Evolutionary conservation across 805 yeast species (phyloP).

Genomic region (Pichia rugopelliculosa): DNA sequence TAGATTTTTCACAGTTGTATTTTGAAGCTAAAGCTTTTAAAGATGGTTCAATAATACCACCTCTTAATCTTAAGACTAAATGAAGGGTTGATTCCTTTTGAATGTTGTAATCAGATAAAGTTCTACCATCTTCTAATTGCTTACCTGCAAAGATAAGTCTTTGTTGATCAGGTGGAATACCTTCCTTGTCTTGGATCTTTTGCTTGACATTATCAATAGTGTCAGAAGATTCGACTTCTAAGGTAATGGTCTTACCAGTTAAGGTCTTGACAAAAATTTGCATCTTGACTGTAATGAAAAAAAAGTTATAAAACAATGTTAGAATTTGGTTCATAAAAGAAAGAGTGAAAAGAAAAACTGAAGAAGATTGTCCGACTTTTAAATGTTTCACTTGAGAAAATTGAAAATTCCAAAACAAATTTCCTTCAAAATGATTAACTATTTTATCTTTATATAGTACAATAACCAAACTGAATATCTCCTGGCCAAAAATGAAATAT

Average conservation of each 20-base stretch:
- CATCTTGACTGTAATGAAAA: slow-evolving; percentile 38
- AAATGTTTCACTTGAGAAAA: neutral
- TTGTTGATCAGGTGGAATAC: slow-evolving; percentile 96
- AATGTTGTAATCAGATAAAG: slow-evolving; percentile 89
- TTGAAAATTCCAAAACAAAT: no score
- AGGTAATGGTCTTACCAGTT: slow-evolving; percentile 94
- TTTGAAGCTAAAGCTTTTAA: slow-evolving; percentile 98
- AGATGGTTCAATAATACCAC: slow-evolving; percentile 97
- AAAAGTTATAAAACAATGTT: neutral
- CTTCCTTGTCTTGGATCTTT: slow-evolving; percentile 94
- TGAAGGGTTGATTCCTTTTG: slow-evolving; percentile 79
- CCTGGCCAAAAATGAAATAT: no score
- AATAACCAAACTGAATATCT: no score
- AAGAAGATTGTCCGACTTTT: neutral
- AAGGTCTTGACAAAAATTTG: slow-evolving; percentile 99
- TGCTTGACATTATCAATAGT: slow-evolving; percentile 93
- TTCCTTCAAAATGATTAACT: no score
- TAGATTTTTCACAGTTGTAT: slow-evolving; percentile 99
- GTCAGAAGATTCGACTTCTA: slow-evolving; percentile 86
- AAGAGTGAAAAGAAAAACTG: neutral
- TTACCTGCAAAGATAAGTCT: slow-evolving; percentile 93
- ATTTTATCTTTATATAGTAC: no score
- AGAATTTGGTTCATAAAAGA: neutral
- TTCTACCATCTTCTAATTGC: slow-evolving; percentile 94
- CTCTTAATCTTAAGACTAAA: slow-evolving; percentile 61